Evolutionary conservation across 2,329 filamentous ascomycete species (phyloP), one percentile per base, ranked within the genome.

Genomic region (Talaromyces sp.): DNA sequence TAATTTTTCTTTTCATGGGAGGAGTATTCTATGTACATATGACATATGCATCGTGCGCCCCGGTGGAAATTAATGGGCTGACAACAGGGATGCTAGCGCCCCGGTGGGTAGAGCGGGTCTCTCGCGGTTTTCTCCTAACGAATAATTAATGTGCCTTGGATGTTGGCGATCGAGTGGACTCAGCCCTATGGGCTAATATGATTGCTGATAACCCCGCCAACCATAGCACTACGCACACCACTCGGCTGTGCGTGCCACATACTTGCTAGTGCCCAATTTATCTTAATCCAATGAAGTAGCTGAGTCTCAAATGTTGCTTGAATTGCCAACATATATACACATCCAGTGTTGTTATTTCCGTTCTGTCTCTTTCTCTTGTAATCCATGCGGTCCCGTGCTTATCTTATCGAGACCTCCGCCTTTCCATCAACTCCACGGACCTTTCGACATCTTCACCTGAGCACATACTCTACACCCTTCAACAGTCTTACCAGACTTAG

Each of bases 11-110:
- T 24, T 33, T 33, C 20, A 41, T 24, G 11, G 14, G 40, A 39
- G 37, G 27, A 29, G 29, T 33, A 51, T 41, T 55, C 51, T 33
- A 55, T 55, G 46, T 55, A 55, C 36, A 55, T 51, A 43, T 33
- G 35, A 55, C 36, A 55, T 51, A 43, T 33, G 35, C 20, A 47
- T 40, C 6, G 46, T 32, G 37, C 19, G 43, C 27, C 24, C 24
- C 4, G 24, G 9, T 27, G 24, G 24, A 22, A n/a, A 46, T 20
- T 24, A 29, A 27, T 19, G n/a, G 14, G 19, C n/a, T 22, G 24
- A 30, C 43, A 35, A 37, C 41, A 45, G n/a, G 29, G 27, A 45
- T 33, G 22, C 35, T 36, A 46, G 43, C 17, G 32, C 32, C 11
- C n/a, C 4, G n/a, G 32, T 44, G 30, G 43, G 19, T 46, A 36